These are phyloP conservation scores for Trichoderma oligosporum DNA, from an alignment of 2,329 filamentous ascomycete species.

Conservation along the genomic window DNA sequence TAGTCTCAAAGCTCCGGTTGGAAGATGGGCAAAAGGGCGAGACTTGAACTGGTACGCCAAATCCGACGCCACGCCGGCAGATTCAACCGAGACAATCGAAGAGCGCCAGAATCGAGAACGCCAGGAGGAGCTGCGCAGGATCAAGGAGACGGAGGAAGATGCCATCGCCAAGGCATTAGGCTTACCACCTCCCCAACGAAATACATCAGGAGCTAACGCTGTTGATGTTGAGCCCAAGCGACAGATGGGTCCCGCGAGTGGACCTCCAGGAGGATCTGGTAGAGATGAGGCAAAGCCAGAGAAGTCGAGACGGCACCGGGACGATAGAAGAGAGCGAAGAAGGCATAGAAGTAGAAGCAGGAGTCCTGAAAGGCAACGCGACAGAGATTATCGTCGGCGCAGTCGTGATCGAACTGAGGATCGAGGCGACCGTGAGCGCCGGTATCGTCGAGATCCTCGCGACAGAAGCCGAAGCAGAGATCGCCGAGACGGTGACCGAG, in stretches of 20 bases:
- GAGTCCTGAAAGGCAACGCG: background rate
- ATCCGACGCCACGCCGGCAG: conserved; percentile 41
- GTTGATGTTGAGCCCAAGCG: conserved; percentile 54
- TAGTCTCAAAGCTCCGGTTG: conserved; percentile 86
- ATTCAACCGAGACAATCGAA: conserved; percentile 53
- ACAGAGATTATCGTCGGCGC: conserved; percentile 17
- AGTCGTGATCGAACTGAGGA: conserved; percentile 22
- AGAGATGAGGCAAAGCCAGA: conserved; percentile 29
- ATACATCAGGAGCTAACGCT: conserved; percentile 62
- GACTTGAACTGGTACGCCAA: conserved; percentile 64
- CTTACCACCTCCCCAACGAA: conserved; percentile 63
- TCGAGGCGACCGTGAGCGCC: conserved; percentile 12
- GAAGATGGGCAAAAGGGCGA: conserved; percentile 81
- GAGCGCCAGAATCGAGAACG: conserved; percentile 58
- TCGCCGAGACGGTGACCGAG: background rate
- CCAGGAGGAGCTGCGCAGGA: conserved; percentile 70
- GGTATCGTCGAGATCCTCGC: conserved; percentile 13
- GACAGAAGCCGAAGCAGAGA: conserved; percentile 20
- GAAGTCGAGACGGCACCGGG: conserved; percentile 31
- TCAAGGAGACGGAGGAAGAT: conserved; percentile 92
- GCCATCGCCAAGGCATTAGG: conserved; percentile 81
- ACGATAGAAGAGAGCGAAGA: conserved; percentile 33
- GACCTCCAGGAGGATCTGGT: conserved; percentile 26
- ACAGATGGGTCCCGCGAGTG: conserved; percentile 31
- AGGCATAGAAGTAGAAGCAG: conserved; percentile 36